phyloP scores from a whole-genome alignment of 805 yeast genomes.

The Pichia heedii region DNA sequence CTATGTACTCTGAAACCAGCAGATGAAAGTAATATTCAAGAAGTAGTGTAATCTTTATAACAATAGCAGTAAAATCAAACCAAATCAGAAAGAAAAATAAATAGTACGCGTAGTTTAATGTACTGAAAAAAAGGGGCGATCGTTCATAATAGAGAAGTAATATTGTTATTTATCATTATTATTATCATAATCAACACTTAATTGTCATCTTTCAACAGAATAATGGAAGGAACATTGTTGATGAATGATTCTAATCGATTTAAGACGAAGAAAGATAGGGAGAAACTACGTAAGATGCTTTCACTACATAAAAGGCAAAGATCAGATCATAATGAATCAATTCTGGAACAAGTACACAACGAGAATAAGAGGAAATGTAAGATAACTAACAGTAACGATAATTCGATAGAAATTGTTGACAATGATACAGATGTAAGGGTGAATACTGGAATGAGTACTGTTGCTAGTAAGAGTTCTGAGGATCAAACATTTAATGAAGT shows the following conservation, averaged over 20 bases:
- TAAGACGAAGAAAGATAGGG: neutral
- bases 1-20: slow-evolving; percentile 35
- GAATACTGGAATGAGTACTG: neutral
- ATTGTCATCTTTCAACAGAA: too few relatives aligned
- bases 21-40: neutral
- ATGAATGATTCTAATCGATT: neutral
- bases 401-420: neutral
- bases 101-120: too few relatives aligned
- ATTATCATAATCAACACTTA: too few relatives aligned
- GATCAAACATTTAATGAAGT: slow-evolving; percentile 7
- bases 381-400: neutral
- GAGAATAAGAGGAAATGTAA: slow-evolving; percentile 2
- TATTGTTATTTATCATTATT: too few relatives aligned
- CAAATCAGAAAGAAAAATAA: neutral
- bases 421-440: too few relatives aligned
- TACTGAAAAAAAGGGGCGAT: too few relatives aligned
- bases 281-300: neutral
- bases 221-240: neutral
- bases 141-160: too few relatives aligned
- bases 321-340: slow-evolving; percentile 3
- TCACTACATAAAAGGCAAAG: neutral
- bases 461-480: neutral
- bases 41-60: neutral
- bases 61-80: neutral
- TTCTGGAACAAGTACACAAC: slow-evolving; percentile 5